Evolutionary conservation across 2,329 filamentous ascomycete species (phyloP).

Genomic region (Exophiala aquamarina): DNA sequence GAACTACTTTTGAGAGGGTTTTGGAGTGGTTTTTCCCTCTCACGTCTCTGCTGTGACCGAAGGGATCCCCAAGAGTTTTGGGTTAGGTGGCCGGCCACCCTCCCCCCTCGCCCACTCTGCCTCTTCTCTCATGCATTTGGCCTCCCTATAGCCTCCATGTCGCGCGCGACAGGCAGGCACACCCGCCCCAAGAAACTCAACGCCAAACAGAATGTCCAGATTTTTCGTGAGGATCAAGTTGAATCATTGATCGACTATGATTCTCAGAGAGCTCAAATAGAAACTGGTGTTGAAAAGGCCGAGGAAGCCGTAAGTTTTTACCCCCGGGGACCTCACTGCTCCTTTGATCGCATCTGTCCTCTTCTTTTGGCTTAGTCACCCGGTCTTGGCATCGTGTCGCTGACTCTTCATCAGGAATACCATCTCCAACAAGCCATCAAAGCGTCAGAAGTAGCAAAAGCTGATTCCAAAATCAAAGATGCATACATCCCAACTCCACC

Average conservation of each 20-base stretch:
- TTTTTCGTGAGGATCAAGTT: slow-evolving; percentile 88
- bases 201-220: slow-evolving; percentile 80
- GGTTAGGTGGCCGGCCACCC: too few species aligned
- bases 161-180: slow-evolving; percentile 37
- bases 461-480: slow-evolving; percentile 61
- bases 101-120: too few species aligned
- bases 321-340: neutral
- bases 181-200: slow-evolving; percentile 71
- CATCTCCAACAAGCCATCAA: slow-evolving; percentile 86
- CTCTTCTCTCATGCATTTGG: slow-evolving; percentile 15
- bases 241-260: slow-evolving; percentile 83
- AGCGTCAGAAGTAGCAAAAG: slow-evolving; percentile 53
- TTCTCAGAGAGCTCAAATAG: slow-evolving; percentile 79
- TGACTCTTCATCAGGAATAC: slow-evolving; percentile 67
- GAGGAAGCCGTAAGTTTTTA: slow-evolving; percentile 86
- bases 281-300: slow-evolving; percentile 93
- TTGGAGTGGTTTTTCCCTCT: slow-evolving; percentile 1
- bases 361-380: slow-evolving; percentile 19
- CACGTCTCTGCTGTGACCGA: slow-evolving; percentile 4
- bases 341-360: slow-evolving; percentile 18
- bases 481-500: slow-evolving; percentile 69
- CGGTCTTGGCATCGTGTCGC: slow-evolving; percentile 18
- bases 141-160: slow-evolving; percentile 20
- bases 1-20: slow-evolving; percentile 1
- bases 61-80: too few species aligned